Evolutionary conservation across 306 rosid species (phyloP).

Genomic region (Citrullus colocynthis): DNA sequence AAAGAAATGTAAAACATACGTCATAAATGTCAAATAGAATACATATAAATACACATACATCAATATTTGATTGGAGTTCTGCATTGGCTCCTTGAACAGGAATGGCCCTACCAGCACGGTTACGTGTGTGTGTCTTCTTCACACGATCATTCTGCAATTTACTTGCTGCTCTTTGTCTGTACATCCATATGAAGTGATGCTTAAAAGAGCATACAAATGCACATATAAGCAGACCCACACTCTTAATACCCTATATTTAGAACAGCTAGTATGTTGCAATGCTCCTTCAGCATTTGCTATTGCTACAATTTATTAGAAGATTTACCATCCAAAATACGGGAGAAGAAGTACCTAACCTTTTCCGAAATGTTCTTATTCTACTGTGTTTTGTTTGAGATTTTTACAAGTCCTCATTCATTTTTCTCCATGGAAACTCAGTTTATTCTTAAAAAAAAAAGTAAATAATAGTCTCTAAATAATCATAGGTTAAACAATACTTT

Average conservation of each 20-base stretch:
- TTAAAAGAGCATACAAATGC: neutral
- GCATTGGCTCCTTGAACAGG: conserved; percentile 93
- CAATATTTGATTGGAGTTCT: conserved; percentile 74
- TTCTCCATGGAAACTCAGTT: neutral
- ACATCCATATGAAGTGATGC: conserved; percentile 14
- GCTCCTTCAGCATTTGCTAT: neutral
- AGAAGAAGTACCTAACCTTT: neutral
- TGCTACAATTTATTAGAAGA: neutral
- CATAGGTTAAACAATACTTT: too few species aligned
- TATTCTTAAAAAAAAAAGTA: neutral
- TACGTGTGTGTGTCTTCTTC: conserved; percentile 58
- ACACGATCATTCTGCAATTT: conserved; percentile 57
- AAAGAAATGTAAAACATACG: neutral
- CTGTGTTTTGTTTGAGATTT: too few species aligned
- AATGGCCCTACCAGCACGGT: conserved; percentile 44
- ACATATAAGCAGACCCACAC: neutral
- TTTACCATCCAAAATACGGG: neutral
- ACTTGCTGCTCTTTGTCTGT: conserved; percentile 61
- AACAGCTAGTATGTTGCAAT: neutral
- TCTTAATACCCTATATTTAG: neutral
- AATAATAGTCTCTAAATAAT: neutral
- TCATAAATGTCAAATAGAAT: neutral
- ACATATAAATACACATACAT: conserved; percentile 33
- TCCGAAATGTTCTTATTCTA: neutral
- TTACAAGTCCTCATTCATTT: neutral